Evolutionary conservation across 352 stramenopile species (phyloP), one percentile per base, ranked within the genome.

Genomic region (Peronospora tabacina): DNA sequence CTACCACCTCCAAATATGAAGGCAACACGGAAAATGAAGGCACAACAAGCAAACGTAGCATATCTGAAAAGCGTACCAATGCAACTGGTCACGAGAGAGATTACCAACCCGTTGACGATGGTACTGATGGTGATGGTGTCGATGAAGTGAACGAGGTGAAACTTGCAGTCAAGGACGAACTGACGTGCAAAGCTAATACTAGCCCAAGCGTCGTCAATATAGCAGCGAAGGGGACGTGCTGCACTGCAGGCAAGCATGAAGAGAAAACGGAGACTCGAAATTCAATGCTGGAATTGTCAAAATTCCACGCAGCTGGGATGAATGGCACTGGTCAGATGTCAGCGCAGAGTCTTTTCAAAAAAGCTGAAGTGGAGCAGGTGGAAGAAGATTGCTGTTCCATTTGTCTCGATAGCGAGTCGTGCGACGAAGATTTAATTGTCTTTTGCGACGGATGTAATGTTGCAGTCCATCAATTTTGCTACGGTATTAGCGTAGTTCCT

Each of bases 391-490:
- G 58, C 26, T 96, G 87, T 52, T 67, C 78, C 0, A 58, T 96
- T 44, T 96, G 87, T 55, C 63, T 69, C 5, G 79, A 93, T 30
- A 66, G 69, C 28, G 81, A 95, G 44, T 87, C 76, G 3, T 87
- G 76, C 44, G 84, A 93, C n/a, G 78, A 90, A 33, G 88, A 96
- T 48, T 74, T 72, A 34, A 95, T 96, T 42, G 68, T 96, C 3
- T 94, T 92, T 56, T 96, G 87, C 42, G 87, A 94, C 40, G 82
- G 82, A 5, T 96, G 87, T 44, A 69, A 95, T 52, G 63, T 90
- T 15, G 68, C 75, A 3, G 82, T 95, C 2, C 87, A 96, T 61
- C 86, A 96, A 57, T 85, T 83, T 49, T 96, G 87, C 64, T 96
- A 96, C 43, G 84, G 82, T 4, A 73, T 96, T 8, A 58, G 58